A percentile compares a stretch with the other conserved stretches of the same genome.
Evolutionary conservation across 805 yeast genomes (phyloP).

Genomic region (Cyberlindnera subsufficiens): DNA sequence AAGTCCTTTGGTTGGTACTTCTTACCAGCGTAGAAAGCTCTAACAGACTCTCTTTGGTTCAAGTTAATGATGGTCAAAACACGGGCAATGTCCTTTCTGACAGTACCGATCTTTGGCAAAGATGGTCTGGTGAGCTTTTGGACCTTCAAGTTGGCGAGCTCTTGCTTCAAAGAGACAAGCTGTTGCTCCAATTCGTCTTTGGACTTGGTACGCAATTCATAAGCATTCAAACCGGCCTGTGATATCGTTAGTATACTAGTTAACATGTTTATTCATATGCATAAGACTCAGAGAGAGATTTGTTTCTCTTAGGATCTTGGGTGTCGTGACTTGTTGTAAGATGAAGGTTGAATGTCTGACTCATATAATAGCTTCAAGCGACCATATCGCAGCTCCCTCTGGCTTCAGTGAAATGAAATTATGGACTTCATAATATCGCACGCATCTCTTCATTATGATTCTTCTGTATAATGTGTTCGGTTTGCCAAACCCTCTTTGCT

Average conservation of each 20-base stretch:
- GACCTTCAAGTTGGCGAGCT: constrained; percentile 92
- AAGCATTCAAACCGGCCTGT: constrained; percentile 88
- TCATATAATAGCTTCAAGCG: background rate
- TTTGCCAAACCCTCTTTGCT: too few species aligned
- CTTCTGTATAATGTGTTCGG: too few species aligned
- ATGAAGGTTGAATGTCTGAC: background rate
- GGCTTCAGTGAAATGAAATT: too few species aligned
- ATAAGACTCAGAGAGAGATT: too few species aligned
- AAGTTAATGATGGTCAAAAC: constrained; percentile 95
- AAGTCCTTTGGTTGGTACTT: constrained; percentile 97
- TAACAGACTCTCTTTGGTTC: constrained; percentile 92
- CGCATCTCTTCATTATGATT: too few species aligned
- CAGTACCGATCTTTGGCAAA: constrained; percentile 93
- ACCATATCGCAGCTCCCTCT: too few species aligned
- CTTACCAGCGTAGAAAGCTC: constrained; percentile 91
- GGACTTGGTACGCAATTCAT: constrained; percentile 94
- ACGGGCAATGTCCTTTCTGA: constrained; percentile 98
- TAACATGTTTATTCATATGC: background rate
- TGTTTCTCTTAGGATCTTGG: too few species aligned
- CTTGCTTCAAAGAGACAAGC: constrained; percentile 94
- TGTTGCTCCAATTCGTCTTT: constrained; percentile 94
- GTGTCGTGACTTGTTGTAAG: too few species aligned
- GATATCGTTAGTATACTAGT: constrained; percentile 17
- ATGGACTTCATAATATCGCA: too few species aligned
- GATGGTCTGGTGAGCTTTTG: constrained; percentile 91